Evolutionary conservation across 306 rosid genomes (phyloP), one percentile per base, ranked within the genome.

Genomic region (Morella rubra): DNA sequence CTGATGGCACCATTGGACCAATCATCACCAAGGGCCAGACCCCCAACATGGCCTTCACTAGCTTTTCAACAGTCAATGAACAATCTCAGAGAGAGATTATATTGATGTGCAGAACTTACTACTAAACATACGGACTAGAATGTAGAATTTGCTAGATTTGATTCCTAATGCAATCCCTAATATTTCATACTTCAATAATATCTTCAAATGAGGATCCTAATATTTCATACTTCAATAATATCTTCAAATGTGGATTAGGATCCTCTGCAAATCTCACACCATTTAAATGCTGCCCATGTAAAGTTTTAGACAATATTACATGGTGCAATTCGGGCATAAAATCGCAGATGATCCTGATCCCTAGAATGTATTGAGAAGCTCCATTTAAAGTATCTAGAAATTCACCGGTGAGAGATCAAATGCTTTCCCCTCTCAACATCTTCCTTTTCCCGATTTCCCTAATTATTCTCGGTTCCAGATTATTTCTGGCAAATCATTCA

Each of bases 1-100:
- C 81, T 69, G 90, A 84, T 75, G 90, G 88, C 55, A 84, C 56
- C 88, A 82, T 84, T 75, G 88, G 90, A 59, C 86, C 88, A 0
- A 80, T 61, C 60, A 79, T 69, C 77, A 71, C 40, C 27, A 82
- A 50, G n/a, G 82, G 83, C 86, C 84, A 86, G 1, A 13, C 50
- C 24, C 87, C 85, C 46, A 6, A 55, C 81, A 80, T 65, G 53
- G 77, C 81, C 32, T 74, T 80, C 69, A 68, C 27, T 52, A 84
- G 74, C 82, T 86, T 73, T 67, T 55, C 70, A 71, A 51, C 71
- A 77, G 44, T 59, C 67, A 7, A 70, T 6, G 42, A 52, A 47
- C 5, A 19, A 71, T 15, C 40, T 66, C 11, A 76, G 66, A 67
- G 19, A 47, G 50, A 58, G 18, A 59, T 32, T 24, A 32, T 60